These are phyloP conservation scores for Achaetomiella virescens DNA, from an alignment of 495 filamentous ascomycete genomes.

Conservation along the genomic window DNA sequence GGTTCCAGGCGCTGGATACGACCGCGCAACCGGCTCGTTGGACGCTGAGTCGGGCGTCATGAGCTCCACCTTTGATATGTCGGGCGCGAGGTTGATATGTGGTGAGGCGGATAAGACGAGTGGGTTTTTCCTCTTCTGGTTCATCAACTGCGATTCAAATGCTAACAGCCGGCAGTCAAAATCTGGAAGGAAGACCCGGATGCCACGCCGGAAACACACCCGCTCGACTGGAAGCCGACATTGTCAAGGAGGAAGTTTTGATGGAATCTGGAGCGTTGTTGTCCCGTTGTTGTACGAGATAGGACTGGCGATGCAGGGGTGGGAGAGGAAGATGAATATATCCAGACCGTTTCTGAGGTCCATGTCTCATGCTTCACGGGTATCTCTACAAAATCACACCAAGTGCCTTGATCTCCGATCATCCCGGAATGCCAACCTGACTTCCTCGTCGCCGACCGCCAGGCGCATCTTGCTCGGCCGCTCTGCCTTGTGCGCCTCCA, in stretches of 20 bases:
- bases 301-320: neutral
- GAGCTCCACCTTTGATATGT: slow-evolving; percentile 83
- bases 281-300: too few relatives aligned
- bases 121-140: slow-evolving; percentile 28
- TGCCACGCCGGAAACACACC: slow-evolving; percentile 86
- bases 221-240: slow-evolving; percentile 87
- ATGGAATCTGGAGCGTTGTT: neutral
- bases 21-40: slow-evolving; percentile 86
- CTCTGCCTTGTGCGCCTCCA: slow-evolving; percentile 74
- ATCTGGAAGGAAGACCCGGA: slow-evolving; percentile 89
- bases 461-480: slow-evolving; percentile 80
- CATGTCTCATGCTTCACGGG: neutral
- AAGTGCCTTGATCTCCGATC: slow-evolving; percentile 78
- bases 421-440: slow-evolving; percentile 78
- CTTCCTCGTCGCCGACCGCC: slow-evolving; percentile 81
- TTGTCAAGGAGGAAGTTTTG: slow-evolving; percentile 49
- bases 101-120: slow-evolving; percentile 96
- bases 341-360: neutral
- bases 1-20: slow-evolving; percentile 81
- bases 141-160: neutral
- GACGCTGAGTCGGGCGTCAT: slow-evolving; percentile 94
- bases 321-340: slow-evolving; percentile 4
- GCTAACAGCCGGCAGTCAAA: slow-evolving; percentile 57
- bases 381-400: slow-evolving; percentile 40
- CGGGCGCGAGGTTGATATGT: slow-evolving; percentile 81